These are phyloP conservation scores for Psidium guajava DNA, from an alignment of 345 rosid species.

Conservation along the genomic window DNA sequence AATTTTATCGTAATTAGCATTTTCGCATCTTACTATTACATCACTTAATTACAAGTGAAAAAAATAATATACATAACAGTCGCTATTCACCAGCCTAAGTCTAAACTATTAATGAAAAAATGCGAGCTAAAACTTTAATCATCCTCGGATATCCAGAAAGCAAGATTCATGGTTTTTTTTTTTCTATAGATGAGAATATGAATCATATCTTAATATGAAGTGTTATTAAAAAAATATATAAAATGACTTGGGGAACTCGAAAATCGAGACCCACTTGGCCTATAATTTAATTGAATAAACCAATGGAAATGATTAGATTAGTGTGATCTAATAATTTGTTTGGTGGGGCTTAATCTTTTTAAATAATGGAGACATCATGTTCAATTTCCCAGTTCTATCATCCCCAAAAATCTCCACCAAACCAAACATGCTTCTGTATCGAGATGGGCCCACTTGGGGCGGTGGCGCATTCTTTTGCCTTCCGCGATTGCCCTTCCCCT, in stretches of 20 bases:
- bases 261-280: background rate
- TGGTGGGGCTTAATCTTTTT: background rate
- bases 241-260: background rate
- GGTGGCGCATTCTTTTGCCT: background rate
- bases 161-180: rapidly evolving
- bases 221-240: too few species aligned
- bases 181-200: too few species aligned
- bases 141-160: too few species aligned
- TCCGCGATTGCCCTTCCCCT: constrained; percentile 7
- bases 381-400: background rate
- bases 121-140: too few species aligned
- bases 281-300: background rate
- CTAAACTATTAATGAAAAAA: too few species aligned
- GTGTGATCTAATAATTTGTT: background rate
- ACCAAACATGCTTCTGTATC: constrained; percentile 23
- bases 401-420: constrained; percentile 1
- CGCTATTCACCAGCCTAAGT: too few species aligned
- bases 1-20: too few species aligned
- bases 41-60: too few species aligned
- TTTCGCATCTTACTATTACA: rapidly evolving
- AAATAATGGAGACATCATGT: background rate
- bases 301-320: background rate
- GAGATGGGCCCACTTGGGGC: background rate
- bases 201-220: too few species aligned
- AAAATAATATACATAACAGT: too few species aligned